phyloP scores from a whole-genome alignment of 1,284 basidiomycete species.

The Ustilago hordei region DNA sequence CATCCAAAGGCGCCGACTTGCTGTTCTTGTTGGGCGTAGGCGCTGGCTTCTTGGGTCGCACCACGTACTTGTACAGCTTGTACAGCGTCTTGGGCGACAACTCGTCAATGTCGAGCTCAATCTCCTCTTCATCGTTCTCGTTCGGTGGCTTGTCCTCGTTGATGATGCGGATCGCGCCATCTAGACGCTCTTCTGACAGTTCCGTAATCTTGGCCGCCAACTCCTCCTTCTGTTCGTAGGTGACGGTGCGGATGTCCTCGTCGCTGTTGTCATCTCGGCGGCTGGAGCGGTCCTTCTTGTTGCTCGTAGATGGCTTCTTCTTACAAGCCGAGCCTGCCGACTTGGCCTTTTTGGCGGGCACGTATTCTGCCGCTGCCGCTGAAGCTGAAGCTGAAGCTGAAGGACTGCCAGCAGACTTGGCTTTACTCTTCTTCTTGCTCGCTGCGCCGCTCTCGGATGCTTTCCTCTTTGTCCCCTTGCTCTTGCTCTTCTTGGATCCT shows the following conservation, averaged over 20 bases:
- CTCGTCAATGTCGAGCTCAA: constrained; percentile 69
- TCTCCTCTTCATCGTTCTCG: constrained; percentile 67
- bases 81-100: constrained; percentile 66
- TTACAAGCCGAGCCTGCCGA: constrained; percentile 32
- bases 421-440: constrained; percentile 51
- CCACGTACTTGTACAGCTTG: constrained; percentile 69
- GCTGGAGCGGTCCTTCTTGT: constrained; percentile 50
- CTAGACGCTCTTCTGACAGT: constrained; percentile 67
- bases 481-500: constrained; percentile 58
- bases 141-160: constrained; percentile 68
- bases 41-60: constrained; percentile 63
- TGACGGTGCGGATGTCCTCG: constrained; percentile 66
- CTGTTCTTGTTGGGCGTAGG: constrained; percentile 50
- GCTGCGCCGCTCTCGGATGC: constrained; percentile 39
- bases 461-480: constrained; percentile 56
- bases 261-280: constrained; percentile 48
- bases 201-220: constrained; percentile 68
- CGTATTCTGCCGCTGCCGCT: constrained; percentile 36
- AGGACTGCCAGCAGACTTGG: constrained; percentile 39
- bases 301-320: constrained; percentile 47
- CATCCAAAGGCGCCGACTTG: constrained; percentile 61
- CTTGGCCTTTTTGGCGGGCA: constrained; percentile 59
- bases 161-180: constrained; percentile 68
- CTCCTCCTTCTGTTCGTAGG: constrained; percentile 69
- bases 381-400: too few relatives aligned